Evolutionary conservation across 306 rosid genomes (phyloP).

Genomic region (Luffa acutangula): DNA sequence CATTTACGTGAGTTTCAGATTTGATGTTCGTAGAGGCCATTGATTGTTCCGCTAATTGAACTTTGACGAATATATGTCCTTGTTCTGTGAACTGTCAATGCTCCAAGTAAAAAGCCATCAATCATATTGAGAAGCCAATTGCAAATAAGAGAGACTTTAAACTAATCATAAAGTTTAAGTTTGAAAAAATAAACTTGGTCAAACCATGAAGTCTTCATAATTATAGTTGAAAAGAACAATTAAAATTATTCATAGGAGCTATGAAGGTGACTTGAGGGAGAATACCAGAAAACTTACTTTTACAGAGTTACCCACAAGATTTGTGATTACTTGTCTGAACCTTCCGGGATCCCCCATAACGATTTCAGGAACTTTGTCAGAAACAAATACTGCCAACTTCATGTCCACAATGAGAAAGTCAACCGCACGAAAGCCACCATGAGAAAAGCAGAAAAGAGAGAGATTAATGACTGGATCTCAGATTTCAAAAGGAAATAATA

Average conservation of each 20-base stretch:
- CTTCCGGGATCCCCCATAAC: conserved; percentile 96
- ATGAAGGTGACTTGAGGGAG: not conserved
- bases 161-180: not conserved
- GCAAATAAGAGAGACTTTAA: not conserved
- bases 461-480: conserved; percentile 1
- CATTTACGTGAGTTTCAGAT: conserved; percentile 24
- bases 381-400: conserved; percentile 92
- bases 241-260: not conserved
- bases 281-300: conserved; percentile 46
- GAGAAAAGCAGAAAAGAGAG: not conserved
- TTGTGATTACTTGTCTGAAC: conserved; percentile 88
- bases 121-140: not conserved
- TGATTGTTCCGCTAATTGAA: conserved; percentile 55
- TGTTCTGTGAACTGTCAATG: conserved; percentile 76
- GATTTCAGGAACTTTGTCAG: conserved; percentile 79
- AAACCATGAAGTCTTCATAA: not conserved
- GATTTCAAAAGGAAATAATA: not conserved
- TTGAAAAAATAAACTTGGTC: not conserved
- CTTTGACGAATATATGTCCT: conserved; percentile 88
- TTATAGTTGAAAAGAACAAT: not conserved
- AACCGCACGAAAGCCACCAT: not conserved
- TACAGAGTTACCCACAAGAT: conserved; percentile 96
- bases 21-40: conserved; percentile 35
- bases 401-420: conserved; percentile 17
- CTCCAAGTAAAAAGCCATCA: not conserved